Conservation (phyloP, 345 rosid species). For the Murraya koenigii region DNA sequence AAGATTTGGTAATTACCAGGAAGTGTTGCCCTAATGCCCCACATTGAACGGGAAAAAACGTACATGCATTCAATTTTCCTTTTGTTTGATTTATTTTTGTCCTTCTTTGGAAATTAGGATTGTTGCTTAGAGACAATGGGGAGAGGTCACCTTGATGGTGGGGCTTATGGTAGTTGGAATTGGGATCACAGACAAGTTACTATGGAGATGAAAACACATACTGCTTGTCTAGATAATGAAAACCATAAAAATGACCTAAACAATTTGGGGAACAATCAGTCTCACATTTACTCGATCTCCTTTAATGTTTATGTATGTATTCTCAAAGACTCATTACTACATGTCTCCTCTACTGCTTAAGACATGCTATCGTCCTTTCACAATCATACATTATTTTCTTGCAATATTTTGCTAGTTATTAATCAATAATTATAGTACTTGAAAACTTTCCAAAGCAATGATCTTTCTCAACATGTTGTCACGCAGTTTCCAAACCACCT, state of each 20-base stretch:
- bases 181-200: neutral
- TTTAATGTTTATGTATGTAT: neutral
- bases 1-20: neutral
- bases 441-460: constrained; percentile 5
- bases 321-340: neutral
- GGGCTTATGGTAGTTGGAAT: neutral
- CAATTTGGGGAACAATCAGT: neutral
- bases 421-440: neutral
- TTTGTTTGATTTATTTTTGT: neutral
- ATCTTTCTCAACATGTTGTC: neutral
- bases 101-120: neutral
- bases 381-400: neutral
- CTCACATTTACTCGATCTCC: too few relatives aligned
- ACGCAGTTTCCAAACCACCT: neutral
- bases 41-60: neutral
- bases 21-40: neutral
- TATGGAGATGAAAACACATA: neutral
- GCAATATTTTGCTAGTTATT: neutral
- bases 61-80: neutral
- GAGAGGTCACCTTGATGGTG: neutral
- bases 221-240: neutral
- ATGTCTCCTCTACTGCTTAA: neutral
- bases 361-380: constrained; percentile 6
- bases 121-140: neutral
- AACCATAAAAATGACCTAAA: neutral